Base-by-base conservation (phyloP, 495 filamentous ascomycete genomes). In the Talaromyces trachyspermus region DNA sequence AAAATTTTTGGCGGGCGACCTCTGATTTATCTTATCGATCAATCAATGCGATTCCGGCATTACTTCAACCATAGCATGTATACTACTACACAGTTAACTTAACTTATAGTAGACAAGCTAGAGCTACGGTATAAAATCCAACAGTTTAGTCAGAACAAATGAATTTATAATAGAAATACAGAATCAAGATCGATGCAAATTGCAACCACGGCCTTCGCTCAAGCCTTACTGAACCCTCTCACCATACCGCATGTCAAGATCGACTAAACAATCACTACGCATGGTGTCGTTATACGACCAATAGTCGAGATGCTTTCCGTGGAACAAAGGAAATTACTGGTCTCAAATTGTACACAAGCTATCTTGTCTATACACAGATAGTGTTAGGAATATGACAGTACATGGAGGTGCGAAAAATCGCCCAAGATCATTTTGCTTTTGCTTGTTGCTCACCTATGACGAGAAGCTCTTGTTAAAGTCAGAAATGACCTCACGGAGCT, bases 391-490 rank as follows among this genome's bases (percentile, higher is more conserved):
- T 65, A 65, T 61, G 64, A 63, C 55, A 54, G 39, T 56, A 59
- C 59, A 61, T 48, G 52, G 59, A 55, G 50, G 55, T 23, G 22
- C 14, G 10, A 4, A 24, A 43, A 55, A 60, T 62, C 61, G 62
- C 54, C 61, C 64, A 56, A 51, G 23, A 23, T 24, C 4, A 38
- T 48, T 55, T 61, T 57, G 54, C 62, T 63, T 62, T 59, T 59
- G 66, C 62, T 66, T 66, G 62, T 59, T 59, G 66, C 62, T 66
- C 68, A 73, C 65, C 68, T 73, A 73, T 66, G 69, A 65, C 65
- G 63, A 72, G 79, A 95, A 95, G 78, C 81, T 87, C 85, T 95
- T 95, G 76, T 86, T 94, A 83, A 98, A 98, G 68, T 48, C 75
- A 51, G 49, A 45, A 58, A 88, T 81, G 58, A 84, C 75, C 49